Conservation (phyloP, 169 alveolate species). For the Eimeria praecox region DNA sequence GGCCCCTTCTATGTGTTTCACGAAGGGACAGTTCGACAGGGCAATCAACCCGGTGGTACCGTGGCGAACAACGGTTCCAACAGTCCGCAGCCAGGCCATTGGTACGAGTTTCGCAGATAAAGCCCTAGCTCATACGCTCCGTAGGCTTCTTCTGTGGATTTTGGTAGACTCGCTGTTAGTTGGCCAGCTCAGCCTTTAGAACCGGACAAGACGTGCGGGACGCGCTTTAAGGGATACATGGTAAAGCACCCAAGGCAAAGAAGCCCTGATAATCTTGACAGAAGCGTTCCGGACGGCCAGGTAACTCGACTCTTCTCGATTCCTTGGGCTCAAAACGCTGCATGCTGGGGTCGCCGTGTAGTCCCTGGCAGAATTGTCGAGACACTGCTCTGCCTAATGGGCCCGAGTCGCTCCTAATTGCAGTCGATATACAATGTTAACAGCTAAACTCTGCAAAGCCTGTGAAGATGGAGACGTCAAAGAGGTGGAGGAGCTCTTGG, state of each 20-base stretch:
- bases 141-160: background rate
- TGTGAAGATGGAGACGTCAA: slow-evolving; percentile 50
- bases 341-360: background rate
- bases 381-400: background rate
- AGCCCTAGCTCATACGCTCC: background rate
- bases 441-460: slow-evolving; percentile 78
- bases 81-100: background rate
- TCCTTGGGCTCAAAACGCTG: background rate
- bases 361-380: background rate
- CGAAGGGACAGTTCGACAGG: background rate
- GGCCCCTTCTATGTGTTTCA: background rate
- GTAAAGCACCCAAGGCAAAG: background rate
- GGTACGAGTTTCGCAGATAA: background rate
- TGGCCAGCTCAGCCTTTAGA: background rate
- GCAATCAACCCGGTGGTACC: background rate
- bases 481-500: slow-evolving; percentile 70
- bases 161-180: background rate
- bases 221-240: background rate
- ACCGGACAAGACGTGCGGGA: background rate
- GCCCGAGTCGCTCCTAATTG: background rate
- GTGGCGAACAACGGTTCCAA: background rate
- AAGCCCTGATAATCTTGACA: background rate
- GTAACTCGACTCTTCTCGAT: too few relatives aligned
- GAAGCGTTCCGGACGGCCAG: background rate
- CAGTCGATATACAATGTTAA: slow-evolving; percentile 59